Base-by-base conservation (phyloP, 306 rosid species). In the Quillaja saponaria region DNA sequence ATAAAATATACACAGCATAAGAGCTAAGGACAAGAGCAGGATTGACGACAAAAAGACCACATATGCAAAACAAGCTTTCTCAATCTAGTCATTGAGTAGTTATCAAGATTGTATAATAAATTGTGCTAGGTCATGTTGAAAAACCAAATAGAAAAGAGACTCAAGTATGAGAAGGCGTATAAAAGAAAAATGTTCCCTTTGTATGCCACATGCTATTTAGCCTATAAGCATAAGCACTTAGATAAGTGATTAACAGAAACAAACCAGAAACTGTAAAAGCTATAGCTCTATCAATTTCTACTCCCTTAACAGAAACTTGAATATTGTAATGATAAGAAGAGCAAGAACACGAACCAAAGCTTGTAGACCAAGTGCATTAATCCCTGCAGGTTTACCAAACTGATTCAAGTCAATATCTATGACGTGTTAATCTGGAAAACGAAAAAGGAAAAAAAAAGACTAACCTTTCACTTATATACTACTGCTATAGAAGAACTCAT, bases 321-420 rank as follows among this genome's bases (percentile, higher is more conserved):
- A 92, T 18, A 64, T 72, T 72, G 77, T 76, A 92, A 35, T 69
- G 87, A 50, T 64, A 65, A 40, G 95, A 33, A 74, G 75, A 66
- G 64, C 95, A 47, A 89, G 87, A n/a, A 71, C 85, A 2, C 67
- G 75, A 66, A 92, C 99, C 73, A 92, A 56, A 49, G 99, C 80
- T 67, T 79, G 83, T 10, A 92, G 81, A 25, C 31, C 31, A 25
- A 4, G 31, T 25, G 31, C 31, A 25, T 25, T 25, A 25, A 25
- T 25, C 31, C 31, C 31, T 25, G 31, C 31, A 25, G 31, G 31
- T 25, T 25, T 25, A 25, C 31, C 31, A 25, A 25, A 25, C 31
- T 25, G 31, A 25, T 25, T 25, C 31, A 25, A 25, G 31, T 25
- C 31, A 25, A 25, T 25, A 25, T 25, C 31, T 25, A 25, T 25